Evolutionary conservation across 225 moss, liverwort and hornwort species (phyloP).

Genomic region (Polytrichum commune): DNA sequence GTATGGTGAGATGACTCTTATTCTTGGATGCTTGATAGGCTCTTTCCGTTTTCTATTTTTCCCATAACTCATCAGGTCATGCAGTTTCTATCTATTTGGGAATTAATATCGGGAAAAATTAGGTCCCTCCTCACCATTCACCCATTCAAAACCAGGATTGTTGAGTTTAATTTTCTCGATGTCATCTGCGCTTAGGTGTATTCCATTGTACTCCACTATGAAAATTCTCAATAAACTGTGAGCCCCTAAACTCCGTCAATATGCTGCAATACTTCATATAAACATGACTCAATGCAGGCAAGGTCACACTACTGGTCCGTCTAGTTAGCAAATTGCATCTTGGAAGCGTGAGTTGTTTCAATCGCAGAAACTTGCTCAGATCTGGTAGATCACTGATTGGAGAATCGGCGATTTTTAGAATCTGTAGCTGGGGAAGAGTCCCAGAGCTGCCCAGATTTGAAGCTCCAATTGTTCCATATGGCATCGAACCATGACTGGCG

Average conservation of each 20-base stretch:
- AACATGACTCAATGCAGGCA: neutral
- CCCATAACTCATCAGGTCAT: no score
- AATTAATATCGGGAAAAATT: no score
- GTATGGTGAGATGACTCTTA: no score
- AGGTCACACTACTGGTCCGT: neutral
- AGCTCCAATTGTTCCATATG: neutral
- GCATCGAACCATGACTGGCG: neutral
- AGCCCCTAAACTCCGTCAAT: neutral
- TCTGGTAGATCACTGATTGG: neutral
- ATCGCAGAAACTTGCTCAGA: neutral
- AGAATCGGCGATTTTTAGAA: neutral
- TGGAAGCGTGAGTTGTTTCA: neutral
- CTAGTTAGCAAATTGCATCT: neutral
- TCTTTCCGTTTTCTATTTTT: no score
- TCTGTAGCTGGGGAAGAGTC: neutral
- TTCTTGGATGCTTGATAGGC: no score
- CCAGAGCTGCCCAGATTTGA: neutral
- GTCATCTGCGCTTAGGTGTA: neutral
- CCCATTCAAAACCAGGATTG: no score
- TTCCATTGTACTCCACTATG: neutral
- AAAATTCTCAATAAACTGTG: neutral
- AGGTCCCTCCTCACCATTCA: no score
- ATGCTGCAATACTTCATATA: neutral
- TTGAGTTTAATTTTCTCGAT: neutral
- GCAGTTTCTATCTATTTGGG: no score